Evolutionary conservation across 148 eudicot genomes (phyloP).

Genomic region (Nepenthes gracilis): DNA sequence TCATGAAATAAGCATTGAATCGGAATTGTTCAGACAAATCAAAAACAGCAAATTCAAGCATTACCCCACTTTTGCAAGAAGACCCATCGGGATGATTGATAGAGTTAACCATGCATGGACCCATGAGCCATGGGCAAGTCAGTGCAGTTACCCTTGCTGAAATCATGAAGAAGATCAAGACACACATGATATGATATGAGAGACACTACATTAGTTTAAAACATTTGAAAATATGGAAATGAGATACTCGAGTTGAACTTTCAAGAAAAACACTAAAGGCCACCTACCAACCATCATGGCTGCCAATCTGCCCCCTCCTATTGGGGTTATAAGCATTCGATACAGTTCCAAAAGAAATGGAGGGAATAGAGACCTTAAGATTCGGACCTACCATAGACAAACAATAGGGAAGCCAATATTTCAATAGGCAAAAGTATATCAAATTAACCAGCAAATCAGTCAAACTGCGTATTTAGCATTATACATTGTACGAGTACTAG

Average conservation of each 20-base stretch:
- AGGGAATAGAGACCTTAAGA: conserved; percentile 69
- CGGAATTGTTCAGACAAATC: conserved; percentile 1
- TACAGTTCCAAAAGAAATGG: conserved; percentile 67
- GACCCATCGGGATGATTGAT: conserved; percentile 75
- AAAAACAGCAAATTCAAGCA: neutral
- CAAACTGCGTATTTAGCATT: too few species aligned
- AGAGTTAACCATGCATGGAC: conserved; percentile 67
- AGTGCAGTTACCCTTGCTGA: conserved; percentile 86
- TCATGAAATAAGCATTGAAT: neutral
- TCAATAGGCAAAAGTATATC: neutral
- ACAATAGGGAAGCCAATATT: neutral
- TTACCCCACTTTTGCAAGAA: conserved; percentile 67
- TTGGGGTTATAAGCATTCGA: conserved; percentile 57
- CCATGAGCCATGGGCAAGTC: conserved; percentile 98
- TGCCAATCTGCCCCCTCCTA: conserved; percentile 68
- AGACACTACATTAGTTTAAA: too few species aligned
- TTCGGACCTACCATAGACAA: conserved; percentile 41
- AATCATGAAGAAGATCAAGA: conserved; percentile 6
- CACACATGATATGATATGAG: too few species aligned
- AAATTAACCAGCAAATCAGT: neutral
- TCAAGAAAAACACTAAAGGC: neutral
- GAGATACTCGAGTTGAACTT: neutral
- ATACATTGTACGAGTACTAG: too few species aligned
- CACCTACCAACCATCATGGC: conserved; percentile 90
- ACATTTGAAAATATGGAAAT: too few species aligned